Percentiles rank a stretch among this genome's conserved stretches.
phyloP scores from a whole-genome alignment of 495 filamentous ascomycete genomes.

The Penicillium pulvis region DNA sequence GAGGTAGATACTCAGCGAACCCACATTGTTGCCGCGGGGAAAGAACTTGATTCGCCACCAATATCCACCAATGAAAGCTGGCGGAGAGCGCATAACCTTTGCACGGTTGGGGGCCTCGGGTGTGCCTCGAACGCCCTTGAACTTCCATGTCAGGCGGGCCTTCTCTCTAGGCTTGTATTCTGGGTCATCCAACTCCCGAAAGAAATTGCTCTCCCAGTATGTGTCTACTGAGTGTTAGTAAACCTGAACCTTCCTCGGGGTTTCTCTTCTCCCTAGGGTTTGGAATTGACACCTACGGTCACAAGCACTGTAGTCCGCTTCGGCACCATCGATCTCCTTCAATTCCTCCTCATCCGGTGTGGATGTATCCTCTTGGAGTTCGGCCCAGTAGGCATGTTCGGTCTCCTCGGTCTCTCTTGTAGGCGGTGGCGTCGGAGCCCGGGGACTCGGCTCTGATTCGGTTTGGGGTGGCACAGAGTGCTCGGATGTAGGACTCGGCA shows the following conservation, averaged over 20 bases:
- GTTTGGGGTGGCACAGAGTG: conserved; percentile 1
- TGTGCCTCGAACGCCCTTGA: conserved; percentile 63
- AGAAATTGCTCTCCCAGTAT: conserved; percentile 63
- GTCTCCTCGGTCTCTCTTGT: conserved; percentile 22
- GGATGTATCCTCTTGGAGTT: conserved; percentile 58
- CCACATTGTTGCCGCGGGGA: conserved; percentile 63
- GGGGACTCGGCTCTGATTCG: neutral
- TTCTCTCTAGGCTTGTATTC: conserved; percentile 54
- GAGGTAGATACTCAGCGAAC: conserved; percentile 63
- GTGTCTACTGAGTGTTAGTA: conserved; percentile 40
- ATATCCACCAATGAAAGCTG: conserved; percentile 60
- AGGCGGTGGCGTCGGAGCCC: neutral
- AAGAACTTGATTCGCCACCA: conserved; percentile 75
- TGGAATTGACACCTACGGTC: conserved; percentile 42
- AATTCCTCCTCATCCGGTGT: conserved; percentile 61
- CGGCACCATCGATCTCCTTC: conserved; percentile 55
- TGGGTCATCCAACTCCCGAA: conserved; percentile 59
- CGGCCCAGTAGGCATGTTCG: conserved; percentile 52
- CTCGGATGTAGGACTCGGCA: neutral
- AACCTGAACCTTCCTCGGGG: neutral
- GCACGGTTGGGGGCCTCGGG: conserved; percentile 60
- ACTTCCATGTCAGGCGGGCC: conserved; percentile 62
- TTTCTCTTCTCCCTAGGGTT: neutral
- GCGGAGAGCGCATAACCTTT: conserved; percentile 61
- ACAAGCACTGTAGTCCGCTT: conserved; percentile 53